Percentiles rank a stretch among this genome's conserved stretches.
phyloP scores from a whole-genome alignment of 164 flowering plant genomes.

The Tetrastigma voinierianum region DNA sequence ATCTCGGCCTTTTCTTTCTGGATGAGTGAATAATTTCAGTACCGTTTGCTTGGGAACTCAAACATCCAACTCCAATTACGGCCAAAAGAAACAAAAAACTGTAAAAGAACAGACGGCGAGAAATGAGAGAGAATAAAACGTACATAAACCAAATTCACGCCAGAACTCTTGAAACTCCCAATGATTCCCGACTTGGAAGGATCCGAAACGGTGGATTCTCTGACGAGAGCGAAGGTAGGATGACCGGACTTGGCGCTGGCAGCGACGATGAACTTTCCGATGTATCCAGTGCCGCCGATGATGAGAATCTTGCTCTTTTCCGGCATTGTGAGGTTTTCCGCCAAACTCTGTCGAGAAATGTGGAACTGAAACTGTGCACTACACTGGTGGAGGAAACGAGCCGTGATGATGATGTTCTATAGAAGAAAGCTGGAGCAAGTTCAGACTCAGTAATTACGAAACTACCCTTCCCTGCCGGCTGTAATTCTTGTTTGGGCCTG shows the following conservation, averaged over 20 bases:
- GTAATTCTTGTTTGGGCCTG: no score
- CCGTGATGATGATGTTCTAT: no score
- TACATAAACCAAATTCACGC: slow-evolving; percentile 15
- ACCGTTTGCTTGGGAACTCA: not conserved
- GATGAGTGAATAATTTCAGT: no score
- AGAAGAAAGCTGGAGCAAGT: no score
- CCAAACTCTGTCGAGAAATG: not conserved
- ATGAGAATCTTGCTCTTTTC: slow-evolving; percentile 39
- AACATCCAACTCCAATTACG: not conserved
- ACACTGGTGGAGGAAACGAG: no score
- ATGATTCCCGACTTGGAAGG: slow-evolving; percentile 31
- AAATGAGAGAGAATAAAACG: not conserved
- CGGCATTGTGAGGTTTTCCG: slow-evolving; percentile 20
- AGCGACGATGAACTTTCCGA: slow-evolving; percentile 46
- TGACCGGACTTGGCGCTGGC: slow-evolving; percentile 42
- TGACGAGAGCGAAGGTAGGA: slow-evolving; percentile 39
- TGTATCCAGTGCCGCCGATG: slow-evolving; percentile 53
- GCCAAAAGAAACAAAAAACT: not conserved
- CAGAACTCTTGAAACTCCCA: slow-evolving; percentile 22
- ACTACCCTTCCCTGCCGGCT: no score
- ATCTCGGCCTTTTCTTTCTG: no score
- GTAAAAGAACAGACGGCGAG: not conserved
- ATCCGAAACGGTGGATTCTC: slow-evolving; percentile 31
- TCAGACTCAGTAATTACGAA: no score
- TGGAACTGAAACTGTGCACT: no score